Evolutionary conservation across 805 yeast genomes (phyloP).

Genomic region (Teunomyces funiuensis): DNA sequence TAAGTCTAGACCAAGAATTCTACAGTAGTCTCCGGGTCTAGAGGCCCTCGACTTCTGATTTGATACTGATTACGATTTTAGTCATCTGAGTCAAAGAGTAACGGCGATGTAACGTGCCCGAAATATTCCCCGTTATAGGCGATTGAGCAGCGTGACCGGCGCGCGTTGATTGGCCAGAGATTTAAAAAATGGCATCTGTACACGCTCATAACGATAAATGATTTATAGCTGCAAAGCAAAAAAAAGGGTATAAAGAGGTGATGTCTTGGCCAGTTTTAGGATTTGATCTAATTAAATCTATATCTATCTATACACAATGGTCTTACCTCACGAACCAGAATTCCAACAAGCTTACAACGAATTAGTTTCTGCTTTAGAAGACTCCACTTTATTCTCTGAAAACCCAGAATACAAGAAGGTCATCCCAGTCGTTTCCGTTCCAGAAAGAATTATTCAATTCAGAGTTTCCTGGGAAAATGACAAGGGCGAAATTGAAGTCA

Average conservation of each 20-base stretch:
- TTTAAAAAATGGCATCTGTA: not conserved
- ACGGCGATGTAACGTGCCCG: constrained; percentile 4
- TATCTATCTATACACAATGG: constrained; percentile 44
- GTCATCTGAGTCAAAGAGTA: constrained; percentile 1
- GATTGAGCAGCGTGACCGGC: not conserved
- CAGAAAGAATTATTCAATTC: constrained; percentile 95
- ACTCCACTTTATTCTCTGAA: constrained; percentile 84
- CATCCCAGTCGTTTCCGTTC: constrained; percentile 86
- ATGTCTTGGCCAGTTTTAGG: not conserved
- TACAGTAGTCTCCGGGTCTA: too few relatives aligned
- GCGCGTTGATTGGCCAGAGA: constrained; percentile 6
- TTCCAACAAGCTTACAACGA: constrained; percentile 98
- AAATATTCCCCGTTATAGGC: constrained; percentile 2
- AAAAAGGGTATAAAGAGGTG: constrained; percentile 1
- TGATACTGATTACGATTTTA: constrained; percentile 3
- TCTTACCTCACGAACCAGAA: constrained; percentile 93
- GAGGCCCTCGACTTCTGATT: constrained; percentile 1
- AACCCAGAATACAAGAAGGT: constrained; percentile 89
- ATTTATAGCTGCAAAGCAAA: not conserved
- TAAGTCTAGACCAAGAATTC: too few relatives aligned
- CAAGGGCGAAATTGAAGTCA: constrained; percentile 85
- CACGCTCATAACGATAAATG: constrained; percentile 2
- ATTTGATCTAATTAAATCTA: not conserved
- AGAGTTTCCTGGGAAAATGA: constrained; percentile 98
- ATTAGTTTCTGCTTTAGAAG: constrained; percentile 82